Evolutionary conservation across 768 basidiomycete genomes (phyloP), one percentile per base, ranked within the genome.

Genomic region (Tylopilus felleus): DNA sequence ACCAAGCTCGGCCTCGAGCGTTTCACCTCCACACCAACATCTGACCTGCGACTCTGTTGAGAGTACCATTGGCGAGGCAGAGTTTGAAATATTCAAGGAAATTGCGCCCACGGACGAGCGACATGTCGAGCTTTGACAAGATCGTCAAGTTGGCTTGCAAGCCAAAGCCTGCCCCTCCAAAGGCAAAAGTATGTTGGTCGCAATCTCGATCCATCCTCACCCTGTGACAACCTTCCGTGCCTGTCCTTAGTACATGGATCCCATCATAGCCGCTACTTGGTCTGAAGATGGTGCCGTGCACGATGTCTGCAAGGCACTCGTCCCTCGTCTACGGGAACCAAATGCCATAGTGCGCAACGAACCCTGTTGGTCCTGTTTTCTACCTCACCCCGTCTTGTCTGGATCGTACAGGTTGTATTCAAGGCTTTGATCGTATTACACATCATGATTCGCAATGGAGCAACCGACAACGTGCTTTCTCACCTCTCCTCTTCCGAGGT

Each of bases 191-290:
- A 55, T 17, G 73, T 69, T 1, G 8, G 16, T 25, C 22, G 5
- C 19, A 17, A 3, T 6, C 21, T 36, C 40, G 42, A n/a, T 36
- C 35, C 8, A 29, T n/a, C 13, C 13, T 14, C 9, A 14, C 5
- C 10, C 12, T 3, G 17, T 14, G 5, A 55, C 40, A 50, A 50
- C 21, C 8, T 41, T 12, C 21, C 33, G 38, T 29, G 8, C 33
- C 44, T 10, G 39, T 31, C 44, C 22, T 14, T 68, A 98, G 93
- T 99, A 98, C 75, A 80, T 99, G 56, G 95, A 98, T 76, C 86
- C 91, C 22, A 93, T 99, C 70, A 88, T 99, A 60, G 88, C 93
- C 50, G 93, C 93, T 28, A 98, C 96, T n/a, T 98, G 92, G 84
- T 87, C 88, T 17, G 90, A 96, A 54, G 96, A 98, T 64, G 94